Percentiles rank a stretch among this genome's conserved stretches.
Conservation (phyloP, 306 rosid genomes). For the Rosa persica region DNA sequence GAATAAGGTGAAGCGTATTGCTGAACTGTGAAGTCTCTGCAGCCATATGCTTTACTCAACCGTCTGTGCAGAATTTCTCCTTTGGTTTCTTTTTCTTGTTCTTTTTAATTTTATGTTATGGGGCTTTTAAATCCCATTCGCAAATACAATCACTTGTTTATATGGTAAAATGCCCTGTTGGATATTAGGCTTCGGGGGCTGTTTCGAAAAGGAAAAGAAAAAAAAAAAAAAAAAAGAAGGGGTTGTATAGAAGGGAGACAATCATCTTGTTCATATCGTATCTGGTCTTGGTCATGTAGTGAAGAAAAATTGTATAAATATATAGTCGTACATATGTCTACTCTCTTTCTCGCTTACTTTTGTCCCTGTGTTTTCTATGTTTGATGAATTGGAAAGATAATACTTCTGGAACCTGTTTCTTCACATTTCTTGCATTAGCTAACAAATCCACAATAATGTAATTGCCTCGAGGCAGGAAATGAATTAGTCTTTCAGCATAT, state of each 20-base stretch:
- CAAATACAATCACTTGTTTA: constrained; percentile 39
- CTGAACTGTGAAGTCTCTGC: constrained; percentile 49
- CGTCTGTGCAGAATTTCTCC: constrained; percentile 52
- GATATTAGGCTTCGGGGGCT: constrained; percentile 23
- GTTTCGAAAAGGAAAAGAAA: constrained; percentile 1
- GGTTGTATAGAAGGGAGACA: constrained; percentile 45
- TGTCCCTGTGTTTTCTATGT: neutral
- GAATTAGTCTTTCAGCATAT: neutral
- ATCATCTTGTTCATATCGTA: constrained; percentile 27
- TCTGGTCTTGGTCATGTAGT: constrained; percentile 8
- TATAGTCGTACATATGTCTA: constrained; percentile 31
- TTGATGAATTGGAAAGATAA: neutral
- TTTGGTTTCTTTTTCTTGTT: constrained; percentile 27
- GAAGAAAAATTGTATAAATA: constrained; percentile 11
- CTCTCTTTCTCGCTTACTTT: neutral
- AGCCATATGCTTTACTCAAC: constrained; percentile 44
- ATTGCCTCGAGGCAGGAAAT: neutral
- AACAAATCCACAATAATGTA: neutral
- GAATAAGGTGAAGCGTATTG: constrained; percentile 63
- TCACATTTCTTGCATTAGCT: neutral
- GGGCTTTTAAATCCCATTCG: constrained; percentile 39
- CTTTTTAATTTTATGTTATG: constrained; percentile 24
- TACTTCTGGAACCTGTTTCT: too few species aligned
- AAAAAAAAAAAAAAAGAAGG: neutral
- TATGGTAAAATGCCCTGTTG: constrained; percentile 28